Percentiles rank a stretch among this genome's conserved stretches.
Evolutionary conservation across 1,284 basidiomycete species (phyloP).

Genomic region (Apiotrichum brassicae): DNA sequence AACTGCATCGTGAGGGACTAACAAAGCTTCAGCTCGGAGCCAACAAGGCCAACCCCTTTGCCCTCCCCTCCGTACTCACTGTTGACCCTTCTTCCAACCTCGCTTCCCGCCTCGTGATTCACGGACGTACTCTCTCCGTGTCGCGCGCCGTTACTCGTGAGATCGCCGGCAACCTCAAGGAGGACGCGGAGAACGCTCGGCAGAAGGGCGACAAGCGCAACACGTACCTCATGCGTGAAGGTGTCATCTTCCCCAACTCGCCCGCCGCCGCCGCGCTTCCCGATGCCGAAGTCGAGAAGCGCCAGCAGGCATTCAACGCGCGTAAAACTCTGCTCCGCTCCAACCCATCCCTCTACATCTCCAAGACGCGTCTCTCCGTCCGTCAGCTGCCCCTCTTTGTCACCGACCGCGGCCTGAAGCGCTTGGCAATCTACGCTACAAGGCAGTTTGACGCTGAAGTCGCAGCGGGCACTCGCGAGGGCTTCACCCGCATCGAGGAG

Average conservation of each 20-base stretch:
- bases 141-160: constrained; percentile 85
- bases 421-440: constrained; percentile 73
- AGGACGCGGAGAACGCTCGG: constrained; percentile 72
- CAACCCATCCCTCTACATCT: constrained; percentile 91
- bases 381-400: constrained; percentile 87
- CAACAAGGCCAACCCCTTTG: constrained; percentile 72
- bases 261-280: constrained; percentile 66
- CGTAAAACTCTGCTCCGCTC: constrained; percentile 71
- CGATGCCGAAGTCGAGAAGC: constrained; percentile 70
- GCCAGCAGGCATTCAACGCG: constrained; percentile 73
- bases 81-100: constrained; percentile 88
- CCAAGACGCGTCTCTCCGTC: constrained; percentile 85
- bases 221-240: constrained; percentile 91
- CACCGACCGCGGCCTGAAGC: constrained; percentile 81
- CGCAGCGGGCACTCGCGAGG: constrained; percentile 56
- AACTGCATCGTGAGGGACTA: constrained; percentile 2
- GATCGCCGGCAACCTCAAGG: constrained; percentile 76
- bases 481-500: constrained; percentile 68
- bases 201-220: constrained; percentile 94
- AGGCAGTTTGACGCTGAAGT: constrained; percentile 77
- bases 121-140: constrained; percentile 88
- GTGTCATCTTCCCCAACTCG: constrained; percentile 81
- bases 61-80: constrained; percentile 76
- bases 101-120: constrained; percentile 76
- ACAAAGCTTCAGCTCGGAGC: constrained; percentile 26